A percentile compares a stretch with the other conserved stretches of the same genome.
Conservation (phyloP, 2,329 filamentous ascomycete species). For the Macroventuria anomochaeta region DNA sequence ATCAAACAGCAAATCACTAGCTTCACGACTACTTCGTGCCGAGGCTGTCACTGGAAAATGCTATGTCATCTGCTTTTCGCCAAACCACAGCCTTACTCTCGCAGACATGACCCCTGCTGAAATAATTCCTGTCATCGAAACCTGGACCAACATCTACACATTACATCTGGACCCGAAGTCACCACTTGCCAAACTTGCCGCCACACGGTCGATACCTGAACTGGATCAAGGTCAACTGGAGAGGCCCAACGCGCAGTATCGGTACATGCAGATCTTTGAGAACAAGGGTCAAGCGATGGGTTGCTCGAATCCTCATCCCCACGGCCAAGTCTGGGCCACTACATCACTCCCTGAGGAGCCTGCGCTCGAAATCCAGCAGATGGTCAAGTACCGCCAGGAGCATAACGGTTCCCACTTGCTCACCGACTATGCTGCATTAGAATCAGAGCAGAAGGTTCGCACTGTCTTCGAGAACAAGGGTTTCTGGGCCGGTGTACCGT, state of each 20-base stretch:
- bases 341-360: slow-evolving; percentile 91
- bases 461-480: slow-evolving; percentile 85
- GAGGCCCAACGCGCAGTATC: slow-evolving; percentile 75
- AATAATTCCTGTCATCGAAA: slow-evolving; percentile 82
- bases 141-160: slow-evolving; percentile 91
- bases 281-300: slow-evolving; percentile 99
- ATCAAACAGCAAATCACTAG: slow-evolving; percentile 62
- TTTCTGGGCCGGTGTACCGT: slow-evolving; percentile 90
- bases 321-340: slow-evolving; percentile 96
- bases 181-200: slow-evolving; percentile 61
- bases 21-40: slow-evolving; percentile 78
- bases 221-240: slow-evolving; percentile 53
- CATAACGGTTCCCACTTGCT: slow-evolving; percentile 78
- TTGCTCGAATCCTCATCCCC: slow-evolving; percentile 97
- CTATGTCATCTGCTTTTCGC: slow-evolving; percentile 94
- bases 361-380: slow-evolving; percentile 75
- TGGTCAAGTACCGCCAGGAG: slow-evolving; percentile 77
- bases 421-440: slow-evolving; percentile 84
- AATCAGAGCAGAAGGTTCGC: slow-evolving; percentile 80
- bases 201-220: slow-evolving; percentile 57
- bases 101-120: slow-evolving; percentile 81
- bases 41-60: slow-evolving; percentile 92
- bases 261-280: slow-evolving; percentile 99
- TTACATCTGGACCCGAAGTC: slow-evolving; percentile 77
- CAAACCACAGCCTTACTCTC: slow-evolving; percentile 87